Conservation (phyloP, 2,329 filamentous ascomycete species). For the Rutstroemia sp. region DNA sequence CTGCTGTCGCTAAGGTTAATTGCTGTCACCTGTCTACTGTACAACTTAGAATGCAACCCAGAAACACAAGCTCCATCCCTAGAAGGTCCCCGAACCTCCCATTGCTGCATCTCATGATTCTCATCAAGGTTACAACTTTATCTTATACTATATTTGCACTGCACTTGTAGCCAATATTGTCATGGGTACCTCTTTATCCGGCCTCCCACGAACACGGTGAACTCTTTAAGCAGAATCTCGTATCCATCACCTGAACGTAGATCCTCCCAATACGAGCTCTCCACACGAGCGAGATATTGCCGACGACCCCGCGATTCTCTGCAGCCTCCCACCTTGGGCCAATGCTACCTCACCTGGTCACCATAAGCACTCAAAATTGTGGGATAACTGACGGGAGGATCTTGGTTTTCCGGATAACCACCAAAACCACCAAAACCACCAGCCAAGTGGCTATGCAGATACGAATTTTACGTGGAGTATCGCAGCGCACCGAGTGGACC, state of each 20-base stretch:
- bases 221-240: background rate
- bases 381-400: background rate
- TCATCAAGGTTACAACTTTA: background rate
- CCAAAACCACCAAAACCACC: background rate
- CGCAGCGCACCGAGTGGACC: background rate
- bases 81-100: too few species aligned
- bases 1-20: too few species aligned
- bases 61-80: too few species aligned
- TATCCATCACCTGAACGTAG: slow-evolving; percentile 6
- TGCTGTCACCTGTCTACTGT: too few species aligned
- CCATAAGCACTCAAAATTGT: background rate
- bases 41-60: too few species aligned
- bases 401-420: slow-evolving; percentile 1
- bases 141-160: background rate
- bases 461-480: slow-evolving; percentile 6
- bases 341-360: background rate
- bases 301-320: background rate
- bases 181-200: background rate
- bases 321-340: background rate
- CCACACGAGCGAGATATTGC: background rate
- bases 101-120: too few species aligned
- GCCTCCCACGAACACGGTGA: background rate
- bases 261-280: slow-evolving; percentile 5
- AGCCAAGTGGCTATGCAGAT: slow-evolving; percentile 8
- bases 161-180: background rate